phyloP scores from a whole-genome alignment of 2,329 filamentous ascomycete species.

The Fusarium tanahbumbuense region DNA sequence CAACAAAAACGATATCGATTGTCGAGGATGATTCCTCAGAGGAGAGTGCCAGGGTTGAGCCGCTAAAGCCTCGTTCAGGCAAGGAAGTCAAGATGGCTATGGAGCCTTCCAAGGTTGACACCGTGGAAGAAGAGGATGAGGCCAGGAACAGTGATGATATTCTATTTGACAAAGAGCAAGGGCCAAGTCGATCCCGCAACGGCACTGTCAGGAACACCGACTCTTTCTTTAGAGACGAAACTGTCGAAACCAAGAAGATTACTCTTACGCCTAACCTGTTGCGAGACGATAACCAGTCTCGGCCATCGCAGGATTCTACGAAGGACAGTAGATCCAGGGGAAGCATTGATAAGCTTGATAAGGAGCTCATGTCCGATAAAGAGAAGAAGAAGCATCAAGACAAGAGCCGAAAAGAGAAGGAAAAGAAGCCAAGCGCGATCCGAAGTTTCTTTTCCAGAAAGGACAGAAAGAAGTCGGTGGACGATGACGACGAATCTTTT shows the following conservation, averaged over 20 bases:
- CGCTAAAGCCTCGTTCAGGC: slow-evolving; percentile 61
- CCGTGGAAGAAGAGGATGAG: slow-evolving; percentile 52
- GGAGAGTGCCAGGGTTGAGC: slow-evolving; percentile 67
- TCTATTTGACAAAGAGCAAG: slow-evolving; percentile 67
- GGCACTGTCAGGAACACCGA: slow-evolving; percentile 91
- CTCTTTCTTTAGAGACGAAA: slow-evolving; percentile 98
- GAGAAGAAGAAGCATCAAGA: slow-evolving; percentile 81
- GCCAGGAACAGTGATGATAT: slow-evolving; percentile 73
- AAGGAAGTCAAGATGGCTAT: slow-evolving; percentile 55
- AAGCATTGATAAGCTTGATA: slow-evolving; percentile 78
- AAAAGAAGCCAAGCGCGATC: slow-evolving; percentile 68
- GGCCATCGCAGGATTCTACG: slow-evolving; percentile 63
- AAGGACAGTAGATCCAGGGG: slow-evolving; percentile 66
- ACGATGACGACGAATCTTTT: slow-evolving; percentile 69
- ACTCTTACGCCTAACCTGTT: slow-evolving; percentile 93
- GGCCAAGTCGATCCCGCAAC: slow-evolving; percentile 76
- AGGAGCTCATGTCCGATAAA: slow-evolving; percentile 69
- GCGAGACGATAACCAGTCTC: slow-evolving; percentile 77
- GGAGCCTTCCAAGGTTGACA: slow-evolving; percentile 50
- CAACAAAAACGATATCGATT: slow-evolving; percentile 48
- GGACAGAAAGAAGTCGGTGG: slow-evolving; percentile 67
- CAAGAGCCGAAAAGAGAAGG: slow-evolving; percentile 79
- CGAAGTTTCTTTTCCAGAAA: slow-evolving; percentile 73
- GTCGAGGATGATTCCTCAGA: slow-evolving; percentile 55
- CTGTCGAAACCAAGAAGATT: slow-evolving; percentile 95